Percentiles rank a stretch among this genome's conserved stretches.
Conservation (phyloP, 2,329 filamentous ascomycete genomes). For the Penicillium fuscoglaucum region DNA sequence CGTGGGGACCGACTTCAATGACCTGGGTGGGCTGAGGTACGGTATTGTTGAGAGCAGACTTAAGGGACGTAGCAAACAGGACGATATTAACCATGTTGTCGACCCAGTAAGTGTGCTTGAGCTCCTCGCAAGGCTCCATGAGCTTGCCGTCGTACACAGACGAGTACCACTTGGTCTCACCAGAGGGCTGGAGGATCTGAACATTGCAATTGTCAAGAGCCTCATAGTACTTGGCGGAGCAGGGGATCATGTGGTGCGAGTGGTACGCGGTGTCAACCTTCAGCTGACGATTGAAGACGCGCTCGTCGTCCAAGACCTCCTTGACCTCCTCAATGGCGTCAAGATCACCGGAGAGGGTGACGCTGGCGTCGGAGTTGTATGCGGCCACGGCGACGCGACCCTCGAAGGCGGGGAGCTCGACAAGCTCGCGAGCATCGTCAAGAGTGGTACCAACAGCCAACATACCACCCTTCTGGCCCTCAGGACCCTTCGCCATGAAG, state of each 20-base stretch:
- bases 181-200: background rate
- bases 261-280: constrained; percentile 22
- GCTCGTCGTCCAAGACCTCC: constrained; percentile 8
- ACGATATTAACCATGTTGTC: constrained; percentile 26
- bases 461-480: constrained; percentile 11
- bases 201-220: constrained; percentile 2
- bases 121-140: background rate
- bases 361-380: background rate
- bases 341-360: background rate
- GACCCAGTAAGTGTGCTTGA: constrained; percentile 21
- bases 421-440: constrained; percentile 10
- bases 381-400: background rate
- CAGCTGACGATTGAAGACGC: constrained; percentile 3
- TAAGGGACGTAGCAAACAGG: constrained; percentile 14
- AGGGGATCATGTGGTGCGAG: constrained; percentile 19
- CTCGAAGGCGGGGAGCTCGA: background rate
- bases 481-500: background rate
- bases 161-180: constrained; percentile 9
- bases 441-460: constrained; percentile 12
- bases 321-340: background rate
- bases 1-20: constrained; percentile 37
- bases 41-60: constrained; percentile 14
- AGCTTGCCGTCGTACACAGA: constrained; percentile 2
- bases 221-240: constrained; percentile 6
- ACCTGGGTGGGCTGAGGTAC: constrained; percentile 17